A percentile compares a stretch with the other conserved stretches of the same genome.
Conservation (phyloP, 2,329 filamentous ascomycete species). For the Bimuria novae-zelandiae region DNA sequence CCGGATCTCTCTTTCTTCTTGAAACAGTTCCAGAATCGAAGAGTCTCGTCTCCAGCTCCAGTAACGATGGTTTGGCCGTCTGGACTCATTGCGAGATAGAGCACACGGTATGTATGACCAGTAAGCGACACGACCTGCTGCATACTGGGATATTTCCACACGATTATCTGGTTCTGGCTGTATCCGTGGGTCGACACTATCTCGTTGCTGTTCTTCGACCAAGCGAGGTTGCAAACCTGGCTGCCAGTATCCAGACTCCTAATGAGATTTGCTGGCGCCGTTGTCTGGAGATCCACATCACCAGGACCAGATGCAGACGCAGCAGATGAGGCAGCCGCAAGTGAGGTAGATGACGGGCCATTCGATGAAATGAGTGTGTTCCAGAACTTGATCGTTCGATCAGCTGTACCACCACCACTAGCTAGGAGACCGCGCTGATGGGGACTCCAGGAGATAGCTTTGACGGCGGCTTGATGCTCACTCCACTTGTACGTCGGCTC, state of each 20-base stretch:
- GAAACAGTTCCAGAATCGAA: constrained; percentile 97
- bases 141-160: constrained; percentile 99
- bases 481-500: constrained; percentile 92
- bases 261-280: constrained; percentile 51
- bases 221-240: constrained; percentile 97
- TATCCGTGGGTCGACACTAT: constrained; percentile 97
- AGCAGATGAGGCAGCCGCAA: constrained; percentile 44
- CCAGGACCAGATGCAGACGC: constrained; percentile 38
- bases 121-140: constrained; percentile 93
- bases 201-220: constrained; percentile 97
- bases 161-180: constrained; percentile 96
- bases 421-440: constrained; percentile 94
- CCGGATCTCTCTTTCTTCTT: constrained; percentile 74
- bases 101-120: constrained; percentile 92
- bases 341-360: constrained; percentile 47
- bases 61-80: constrained; percentile 94
- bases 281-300: constrained; percentile 38
- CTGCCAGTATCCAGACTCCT: constrained; percentile 95
- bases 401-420: constrained; percentile 92
- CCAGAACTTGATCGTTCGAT: constrained; percentile 97
- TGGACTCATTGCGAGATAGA: constrained; percentile 97
- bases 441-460: constrained; percentile 96
- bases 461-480: constrained; percentile 93
- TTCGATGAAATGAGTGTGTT: constrained; percentile 81
- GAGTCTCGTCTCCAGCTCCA: constrained; percentile 92